Evolutionary conservation across 345 rosid genomes (phyloP).

Genomic region (Psidium friedrichsthalianum): DNA sequence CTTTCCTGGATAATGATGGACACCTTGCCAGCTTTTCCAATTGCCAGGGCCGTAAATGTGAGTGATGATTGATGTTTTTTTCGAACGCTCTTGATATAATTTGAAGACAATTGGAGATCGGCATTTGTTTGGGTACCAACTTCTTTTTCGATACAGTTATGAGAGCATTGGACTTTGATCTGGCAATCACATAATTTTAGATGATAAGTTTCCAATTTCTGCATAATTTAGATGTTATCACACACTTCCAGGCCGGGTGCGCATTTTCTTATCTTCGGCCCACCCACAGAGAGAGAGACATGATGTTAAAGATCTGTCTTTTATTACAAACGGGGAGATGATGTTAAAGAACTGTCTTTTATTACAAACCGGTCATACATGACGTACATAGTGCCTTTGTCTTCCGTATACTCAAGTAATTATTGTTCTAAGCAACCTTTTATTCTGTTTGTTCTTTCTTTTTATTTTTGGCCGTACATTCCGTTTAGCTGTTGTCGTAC

Average conservation of each 20-base stretch:
- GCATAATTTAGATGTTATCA: background rate
- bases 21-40: background rate
- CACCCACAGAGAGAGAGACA: background rate
- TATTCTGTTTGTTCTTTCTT: background rate
- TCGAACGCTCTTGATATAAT: background rate
- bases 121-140: background rate
- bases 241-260: background rate
- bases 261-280: background rate
- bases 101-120: background rate
- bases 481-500: background rate
- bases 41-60: background rate
- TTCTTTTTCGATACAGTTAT: background rate
- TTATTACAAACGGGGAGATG: background rate
- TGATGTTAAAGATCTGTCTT: background rate
- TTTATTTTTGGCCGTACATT: background rate
- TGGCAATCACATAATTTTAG: background rate
- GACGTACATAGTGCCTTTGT: background rate
- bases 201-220: no score
- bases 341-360: background rate
- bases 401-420: background rate
- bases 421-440: background rate
- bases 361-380: background rate
- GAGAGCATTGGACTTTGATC: background rate
- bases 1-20: background rate
- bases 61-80: background rate